phyloP scores from a whole-genome alignment of 2,329 filamentous ascomycete genomes.

The Biscogniauxia marginata region DNA sequence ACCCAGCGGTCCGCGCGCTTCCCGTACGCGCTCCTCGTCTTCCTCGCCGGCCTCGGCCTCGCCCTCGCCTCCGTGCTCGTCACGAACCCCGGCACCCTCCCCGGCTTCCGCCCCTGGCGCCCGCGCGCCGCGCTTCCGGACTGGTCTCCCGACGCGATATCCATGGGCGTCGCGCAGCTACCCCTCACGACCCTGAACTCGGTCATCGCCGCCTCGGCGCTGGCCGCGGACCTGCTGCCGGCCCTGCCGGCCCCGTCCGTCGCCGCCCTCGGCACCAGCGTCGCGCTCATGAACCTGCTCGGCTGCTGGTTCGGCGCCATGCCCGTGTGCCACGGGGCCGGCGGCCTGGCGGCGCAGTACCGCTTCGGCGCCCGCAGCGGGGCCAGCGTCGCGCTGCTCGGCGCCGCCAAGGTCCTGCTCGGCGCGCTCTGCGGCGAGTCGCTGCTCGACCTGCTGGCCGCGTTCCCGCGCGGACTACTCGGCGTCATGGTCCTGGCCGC shows the following conservation, averaged over 20 bases:
- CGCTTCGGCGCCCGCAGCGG: conserved; percentile 90
- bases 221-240: conserved; percentile 76
- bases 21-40: conserved; percentile 76
- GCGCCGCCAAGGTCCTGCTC: conserved; percentile 70
- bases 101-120: conserved; percentile 58
- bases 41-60: conserved; percentile 66
- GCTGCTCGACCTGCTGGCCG: conserved; percentile 66
- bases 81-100: conserved; percentile 37
- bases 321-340: conserved; percentile 92
- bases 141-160: conserved; percentile 40
- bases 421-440: conserved; percentile 74
- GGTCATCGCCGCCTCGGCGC: conserved; percentile 79
- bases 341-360: conserved; percentile 86
- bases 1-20: conserved; percentile 65
- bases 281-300: conserved; percentile 78
- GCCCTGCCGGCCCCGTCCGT: conserved; percentile 65
- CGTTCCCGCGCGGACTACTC: conserved; percentile 74
- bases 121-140: conserved; percentile 51
- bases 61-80: conserved; percentile 49
- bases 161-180: conserved; percentile 78
- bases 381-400: conserved; percentile 77
- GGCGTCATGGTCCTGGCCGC: conserved; percentile 89
- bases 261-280: conserved; percentile 76
- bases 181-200: conserved; percentile 92
- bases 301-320: conserved; percentile 88